Percentiles rank a stretch among this genome's conserved stretches.
phyloP scores from a whole-genome alignment of 768 basidiomycete species.

The Astraeus odoratus region DNA sequence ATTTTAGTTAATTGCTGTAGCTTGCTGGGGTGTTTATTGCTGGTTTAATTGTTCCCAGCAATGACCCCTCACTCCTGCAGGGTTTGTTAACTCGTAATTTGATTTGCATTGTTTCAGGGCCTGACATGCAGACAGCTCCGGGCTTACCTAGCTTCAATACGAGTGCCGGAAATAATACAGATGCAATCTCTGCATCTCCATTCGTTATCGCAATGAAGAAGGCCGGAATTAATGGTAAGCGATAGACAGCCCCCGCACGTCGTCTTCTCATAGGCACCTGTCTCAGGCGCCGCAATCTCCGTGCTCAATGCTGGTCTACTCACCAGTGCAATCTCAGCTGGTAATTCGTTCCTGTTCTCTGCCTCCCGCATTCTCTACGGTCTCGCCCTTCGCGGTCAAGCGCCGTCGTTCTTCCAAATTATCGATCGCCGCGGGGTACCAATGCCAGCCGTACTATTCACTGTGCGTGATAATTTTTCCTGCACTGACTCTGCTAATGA shows the following conservation, averaged over 20 bases:
- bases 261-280: slow-evolving; percentile 4
- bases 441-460: slow-evolving; percentile 29
- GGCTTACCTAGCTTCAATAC: too few relatives aligned
- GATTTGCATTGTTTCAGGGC: neutral
- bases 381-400: slow-evolving; percentile 41
- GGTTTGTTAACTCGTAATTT: slow-evolving; percentile 14
- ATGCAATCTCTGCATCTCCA: slow-evolving; percentile 29
- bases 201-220: slow-evolving; percentile 74
- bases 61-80: slow-evolving; percentile 45
- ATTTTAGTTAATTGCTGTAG: slow-evolving; percentile 24
- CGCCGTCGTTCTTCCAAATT: slow-evolving; percentile 36
- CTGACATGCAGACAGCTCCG: too few relatives aligned
- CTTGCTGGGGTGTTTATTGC: slow-evolving; percentile 62
- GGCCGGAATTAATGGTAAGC: slow-evolving; percentile 55
- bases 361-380: slow-evolving; percentile 35
- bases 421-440: slow-evolving; percentile 41
- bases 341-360: slow-evolving; percentile 57
- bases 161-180: neutral
- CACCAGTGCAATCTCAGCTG: slow-evolving; percentile 66
- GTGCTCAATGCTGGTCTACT: slow-evolving; percentile 70
- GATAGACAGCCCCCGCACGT: slow-evolving; percentile 8
- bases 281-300: slow-evolving; percentile 39
- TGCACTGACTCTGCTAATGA: slow-evolving; percentile 1
- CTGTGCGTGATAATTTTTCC: slow-evolving; percentile 5
- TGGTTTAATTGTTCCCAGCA: slow-evolving; percentile 70